phyloP scores from a whole-genome alignment of 805 yeast genomes.

The Metschnikowia reukaufii region DNA sequence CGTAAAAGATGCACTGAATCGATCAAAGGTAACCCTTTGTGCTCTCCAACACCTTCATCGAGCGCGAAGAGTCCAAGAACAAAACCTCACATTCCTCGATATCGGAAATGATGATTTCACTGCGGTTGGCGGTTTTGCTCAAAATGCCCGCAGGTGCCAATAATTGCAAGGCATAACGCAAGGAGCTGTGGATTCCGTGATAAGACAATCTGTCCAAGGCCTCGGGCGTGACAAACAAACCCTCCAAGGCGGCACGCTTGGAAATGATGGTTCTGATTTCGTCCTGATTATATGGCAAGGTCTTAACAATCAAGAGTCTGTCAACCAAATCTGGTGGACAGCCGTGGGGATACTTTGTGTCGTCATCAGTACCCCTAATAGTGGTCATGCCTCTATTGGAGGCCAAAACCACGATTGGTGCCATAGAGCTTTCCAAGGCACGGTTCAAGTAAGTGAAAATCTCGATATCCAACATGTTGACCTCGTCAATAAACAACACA shows the following conservation, averaged over 20 bases:
- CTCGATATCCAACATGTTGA: conserved; percentile 96
- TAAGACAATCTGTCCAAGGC: conserved; percentile 74
- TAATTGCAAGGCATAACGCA: conserved; percentile 89
- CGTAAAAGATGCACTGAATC: too few species aligned
- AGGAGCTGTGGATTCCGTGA: conserved; percentile 73
- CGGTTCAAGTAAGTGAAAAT: conserved; percentile 93
- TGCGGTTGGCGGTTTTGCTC: conserved; percentile 69
- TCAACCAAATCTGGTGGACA: conserved; percentile 94
- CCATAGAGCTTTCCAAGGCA: conserved; percentile 87
- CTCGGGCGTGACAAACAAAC: conserved; percentile 59
- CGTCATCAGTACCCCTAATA: conserved; percentile 85
- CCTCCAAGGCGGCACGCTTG: conserved; percentile 79
- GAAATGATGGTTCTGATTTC: conserved; percentile 82
- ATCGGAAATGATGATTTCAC: conserved; percentile 66
- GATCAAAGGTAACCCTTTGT: conserved; percentile 38
- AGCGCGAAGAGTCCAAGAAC: conserved; percentile 84
- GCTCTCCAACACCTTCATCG: conserved; percentile 65
- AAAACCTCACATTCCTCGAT: conserved; percentile 79
- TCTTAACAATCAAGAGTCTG: conserved; percentile 85
- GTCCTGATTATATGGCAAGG: conserved; percentile 80
- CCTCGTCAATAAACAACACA: conserved; percentile 96
- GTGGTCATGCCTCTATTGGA: conserved; percentile 93
- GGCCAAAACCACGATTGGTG: conserved; percentile 94
- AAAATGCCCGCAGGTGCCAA: conserved; percentile 88
- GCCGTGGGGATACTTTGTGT: conserved; percentile 88